phyloP scores from a whole-genome alignment of 305 asterid genomes.

The Fraxinus dipetala region DNA sequence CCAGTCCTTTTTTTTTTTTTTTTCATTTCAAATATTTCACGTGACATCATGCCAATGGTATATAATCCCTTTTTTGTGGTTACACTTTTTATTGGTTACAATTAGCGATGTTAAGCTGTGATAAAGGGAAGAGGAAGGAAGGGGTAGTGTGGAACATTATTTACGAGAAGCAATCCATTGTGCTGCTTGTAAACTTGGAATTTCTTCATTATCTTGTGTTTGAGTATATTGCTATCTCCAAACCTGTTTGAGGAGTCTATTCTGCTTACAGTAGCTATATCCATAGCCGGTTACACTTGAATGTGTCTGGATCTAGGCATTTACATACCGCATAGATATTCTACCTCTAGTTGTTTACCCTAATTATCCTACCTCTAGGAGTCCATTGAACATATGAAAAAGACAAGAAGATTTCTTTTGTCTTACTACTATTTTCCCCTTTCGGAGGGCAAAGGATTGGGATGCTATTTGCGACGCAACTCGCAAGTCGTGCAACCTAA shows the following conservation, averaged over 20 bases:
- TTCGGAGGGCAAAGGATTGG: neutral
- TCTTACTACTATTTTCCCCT: neutral
- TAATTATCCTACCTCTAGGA: neutral
- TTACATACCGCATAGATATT: neutral
- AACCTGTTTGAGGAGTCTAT: neutral
- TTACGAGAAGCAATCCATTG: neutral
- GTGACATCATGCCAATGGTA: neutral
- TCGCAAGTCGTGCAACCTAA: neutral
- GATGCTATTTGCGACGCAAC: neutral
- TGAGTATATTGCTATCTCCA: slow-evolving; percentile 2
- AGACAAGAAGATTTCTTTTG: neutral
- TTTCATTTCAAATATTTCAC: neutral
- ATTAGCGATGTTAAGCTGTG: neutral
- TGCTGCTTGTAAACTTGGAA: neutral
- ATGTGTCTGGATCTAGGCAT: neutral
- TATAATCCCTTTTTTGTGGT: neutral
- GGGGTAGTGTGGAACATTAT: neutral
- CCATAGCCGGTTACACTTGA: neutral
- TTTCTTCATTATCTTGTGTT: neutral
- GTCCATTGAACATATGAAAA: neutral
- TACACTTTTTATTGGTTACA: slow-evolving; percentile 8
- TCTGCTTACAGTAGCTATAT: neutral
- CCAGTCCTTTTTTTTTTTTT: neutral
- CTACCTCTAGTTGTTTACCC: neutral
- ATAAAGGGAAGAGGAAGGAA: neutral